phyloP scores from a whole-genome alignment of 768 basidiomycete genomes.

The Xerocomellus chrysenteron region DNA sequence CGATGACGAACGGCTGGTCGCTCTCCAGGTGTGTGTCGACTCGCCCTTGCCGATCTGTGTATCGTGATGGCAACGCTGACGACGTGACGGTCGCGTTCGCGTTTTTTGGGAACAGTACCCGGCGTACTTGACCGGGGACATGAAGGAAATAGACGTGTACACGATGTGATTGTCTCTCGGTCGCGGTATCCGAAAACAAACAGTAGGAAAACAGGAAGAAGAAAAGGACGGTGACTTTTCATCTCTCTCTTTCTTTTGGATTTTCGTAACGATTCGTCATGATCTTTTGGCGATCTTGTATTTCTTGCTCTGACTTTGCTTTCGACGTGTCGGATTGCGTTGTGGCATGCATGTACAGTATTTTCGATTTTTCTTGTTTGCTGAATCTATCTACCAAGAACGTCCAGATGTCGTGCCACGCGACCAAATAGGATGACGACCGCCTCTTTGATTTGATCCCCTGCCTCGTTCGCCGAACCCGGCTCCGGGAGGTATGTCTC shows the following conservation, averaged over 20 bases:
- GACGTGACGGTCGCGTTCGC: neutral
- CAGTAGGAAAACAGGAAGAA: neutral
- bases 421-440: conserved; percentile 94
- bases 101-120: conserved; percentile 12
- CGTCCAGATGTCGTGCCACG: conserved; percentile 67
- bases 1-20: conserved; percentile 41
- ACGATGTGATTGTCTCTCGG: conserved; percentile 21
- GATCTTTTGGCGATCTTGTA: neutral
- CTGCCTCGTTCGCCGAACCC: conserved; percentile 61
- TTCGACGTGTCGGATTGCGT: too few relatives aligned
- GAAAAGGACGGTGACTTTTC: neutral
- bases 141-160: conserved; percentile 36
- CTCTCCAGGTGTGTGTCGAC: conserved; percentile 36
- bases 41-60: too few relatives aligned
- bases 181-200: too few relatives aligned
- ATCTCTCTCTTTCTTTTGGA: neutral
- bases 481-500: conserved; percentile 66
- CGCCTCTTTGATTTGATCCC: conserved; percentile 91
- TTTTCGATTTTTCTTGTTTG: too few relatives aligned
- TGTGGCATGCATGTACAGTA: too few relatives aligned
- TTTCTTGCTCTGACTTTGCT: too few relatives aligned
- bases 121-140: conserved; percentile 31
- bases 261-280: neutral
- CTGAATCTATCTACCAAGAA: too few relatives aligned
- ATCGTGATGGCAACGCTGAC: neutral